Percentiles rank a stretch among this genome's conserved stretches.
Conservation (phyloP, 164 flowering plant genomes). For the Annona cherimola region DNA sequence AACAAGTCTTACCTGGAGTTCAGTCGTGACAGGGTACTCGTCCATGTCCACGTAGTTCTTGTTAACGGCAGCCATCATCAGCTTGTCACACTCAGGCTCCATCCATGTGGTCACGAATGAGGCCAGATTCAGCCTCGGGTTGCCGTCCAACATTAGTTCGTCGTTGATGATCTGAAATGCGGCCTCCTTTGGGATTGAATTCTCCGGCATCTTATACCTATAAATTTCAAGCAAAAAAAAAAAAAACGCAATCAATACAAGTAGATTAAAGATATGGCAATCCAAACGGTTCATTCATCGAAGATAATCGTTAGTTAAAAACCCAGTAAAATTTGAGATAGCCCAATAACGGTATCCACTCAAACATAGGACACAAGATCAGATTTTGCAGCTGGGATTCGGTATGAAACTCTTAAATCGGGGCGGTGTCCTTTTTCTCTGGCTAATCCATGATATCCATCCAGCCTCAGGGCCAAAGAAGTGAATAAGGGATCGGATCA, state of each 20-base stretch:
- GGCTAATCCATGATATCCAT: neutral
- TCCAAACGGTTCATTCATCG: neutral
- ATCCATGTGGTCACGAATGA: slow-evolving; percentile 46
- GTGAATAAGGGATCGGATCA: neutral
- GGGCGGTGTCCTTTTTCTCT: neutral
- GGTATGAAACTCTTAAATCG: neutral
- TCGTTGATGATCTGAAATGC: slow-evolving; percentile 60
- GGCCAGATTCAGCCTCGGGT: slow-evolving; percentile 55
- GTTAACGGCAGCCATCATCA: slow-evolving; percentile 31
- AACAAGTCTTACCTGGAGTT: slow-evolving; percentile 29
- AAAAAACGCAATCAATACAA: neutral
- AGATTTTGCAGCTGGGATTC: neutral
- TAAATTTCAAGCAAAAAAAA: neutral
- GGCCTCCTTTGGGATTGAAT: slow-evolving; percentile 63
- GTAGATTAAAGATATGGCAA: neutral
- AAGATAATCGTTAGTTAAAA: neutral
- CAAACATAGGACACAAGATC: too few species aligned
- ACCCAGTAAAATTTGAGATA: too few species aligned
- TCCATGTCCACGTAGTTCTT: slow-evolving; percentile 43
- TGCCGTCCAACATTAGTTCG: slow-evolving; percentile 56
- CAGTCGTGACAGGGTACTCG: slow-evolving; percentile 42
- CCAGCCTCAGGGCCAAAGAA: neutral
- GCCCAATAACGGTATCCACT: too few species aligned
- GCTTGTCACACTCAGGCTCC: slow-evolving; percentile 40
- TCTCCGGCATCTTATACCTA: slow-evolving; percentile 57